A percentile compares a stretch with the other conserved stretches of the same genome.
These are phyloP conservation scores for Exophiala aquamarina DNA, from an alignment of 2,329 filamentous ascomycete genomes.

Conservation along the genomic window DNA sequence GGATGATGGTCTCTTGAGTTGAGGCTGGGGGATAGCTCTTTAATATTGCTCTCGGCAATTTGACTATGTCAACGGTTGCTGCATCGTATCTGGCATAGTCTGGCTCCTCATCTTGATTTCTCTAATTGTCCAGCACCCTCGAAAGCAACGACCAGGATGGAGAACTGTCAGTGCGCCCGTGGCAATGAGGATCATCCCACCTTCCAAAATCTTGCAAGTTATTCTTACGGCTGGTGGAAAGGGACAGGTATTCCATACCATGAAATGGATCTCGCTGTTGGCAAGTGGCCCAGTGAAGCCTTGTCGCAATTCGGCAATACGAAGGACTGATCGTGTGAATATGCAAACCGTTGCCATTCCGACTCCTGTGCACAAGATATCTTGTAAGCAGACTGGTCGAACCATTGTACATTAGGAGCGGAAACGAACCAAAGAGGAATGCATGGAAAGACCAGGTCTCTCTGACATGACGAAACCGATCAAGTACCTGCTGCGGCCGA, in stretches of 20 bases:
- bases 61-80: too few species aligned
- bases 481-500: background rate
- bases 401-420: background rate
- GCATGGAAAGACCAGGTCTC: background rate
- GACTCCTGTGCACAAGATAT: constrained; percentile 25
- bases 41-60: too few species aligned
- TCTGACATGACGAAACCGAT: background rate
- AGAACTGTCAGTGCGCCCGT: constrained; percentile 41
- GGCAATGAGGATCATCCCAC: constrained; percentile 51
- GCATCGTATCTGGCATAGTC: too few species aligned
- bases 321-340: constrained; percentile 47
- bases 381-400: background rate
- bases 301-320: constrained; percentile 48
- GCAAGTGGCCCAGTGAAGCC: constrained; percentile 48
- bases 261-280: constrained; percentile 49
- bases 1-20: too few species aligned
- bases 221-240: too few species aligned
- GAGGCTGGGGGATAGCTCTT: too few species aligned
- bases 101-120: too few species aligned
- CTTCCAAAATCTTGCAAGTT: constrained; percentile 43
- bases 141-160: constrained; percentile 38
- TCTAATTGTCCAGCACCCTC: background rate
- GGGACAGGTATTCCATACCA: constrained; percentile 29
- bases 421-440: background rate
- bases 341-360: constrained; percentile 41